These are phyloP conservation scores for Aspergillus brunneoviolaceus DNA, from an alignment of 2,329 filamentous ascomycete genomes.

Conservation along the genomic window DNA sequence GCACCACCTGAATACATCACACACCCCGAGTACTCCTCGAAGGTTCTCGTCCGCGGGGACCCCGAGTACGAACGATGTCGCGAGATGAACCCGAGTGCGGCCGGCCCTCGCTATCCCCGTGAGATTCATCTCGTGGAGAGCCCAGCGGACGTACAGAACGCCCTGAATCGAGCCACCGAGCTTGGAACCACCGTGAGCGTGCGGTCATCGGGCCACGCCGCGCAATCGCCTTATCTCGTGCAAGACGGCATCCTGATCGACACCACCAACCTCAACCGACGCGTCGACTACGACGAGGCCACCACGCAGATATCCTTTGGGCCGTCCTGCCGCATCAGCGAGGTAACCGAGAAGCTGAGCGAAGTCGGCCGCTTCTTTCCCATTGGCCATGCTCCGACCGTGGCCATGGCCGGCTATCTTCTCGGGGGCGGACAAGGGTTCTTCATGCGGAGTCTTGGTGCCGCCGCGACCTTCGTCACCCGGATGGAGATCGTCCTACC, in stretches of 20 bases:
- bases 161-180: not conserved
- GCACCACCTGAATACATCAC: not conserved
- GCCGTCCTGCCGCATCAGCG: not conserved
- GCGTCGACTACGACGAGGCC: not conserved
- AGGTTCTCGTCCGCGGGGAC: not conserved
- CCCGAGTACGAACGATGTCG: not conserved
- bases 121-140: not conserved
- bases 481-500: not conserved
- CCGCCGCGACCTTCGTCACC: not conserved
- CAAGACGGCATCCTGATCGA: not conserved
- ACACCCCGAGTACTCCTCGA: not conserved
- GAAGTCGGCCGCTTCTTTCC: not conserved
- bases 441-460: not conserved
- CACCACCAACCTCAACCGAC: not conserved
- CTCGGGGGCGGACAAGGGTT: not conserved
- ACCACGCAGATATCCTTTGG: not conserved
- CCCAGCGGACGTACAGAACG: not conserved
- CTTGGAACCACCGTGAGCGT: not conserved
- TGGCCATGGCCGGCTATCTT: not conserved
- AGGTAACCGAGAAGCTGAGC: not conserved
- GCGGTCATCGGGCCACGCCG: not conserved
- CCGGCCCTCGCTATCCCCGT: not conserved
- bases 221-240: not conserved
- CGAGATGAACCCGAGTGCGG: not conserved
- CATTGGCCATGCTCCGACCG: not conserved